Base-by-base conservation (phyloP, 441 rosid genomes). In the Raphanus hybrid region DNA sequence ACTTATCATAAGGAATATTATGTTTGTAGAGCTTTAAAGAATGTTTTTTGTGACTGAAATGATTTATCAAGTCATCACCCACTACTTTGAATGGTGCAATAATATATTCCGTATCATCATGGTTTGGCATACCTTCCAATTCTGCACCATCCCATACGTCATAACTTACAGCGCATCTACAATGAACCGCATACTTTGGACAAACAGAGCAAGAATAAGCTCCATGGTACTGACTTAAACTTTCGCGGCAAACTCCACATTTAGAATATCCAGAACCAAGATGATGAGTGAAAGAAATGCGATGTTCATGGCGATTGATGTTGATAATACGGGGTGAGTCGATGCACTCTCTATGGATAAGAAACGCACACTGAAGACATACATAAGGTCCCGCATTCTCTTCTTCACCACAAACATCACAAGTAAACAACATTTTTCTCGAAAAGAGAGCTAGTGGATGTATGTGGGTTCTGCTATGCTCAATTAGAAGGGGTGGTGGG, bases 341-440 rank as follows among this genome's bases (percentile, higher is more conserved):
- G 16, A 48, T 48, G 4, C 54, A 48, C 7, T n/a, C 16, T n/a
- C 16, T 5, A n/a, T 71, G 26, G 27, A 67, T 8, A 16, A 62
- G 0, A 29, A 74, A 69, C 14, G n/a, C 15, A 74, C 84, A 78
- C 4, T 26, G 1, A 12, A 67, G 20, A 79, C 88, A 43, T 43
- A 86, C 82, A 84, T 86, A 82, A 52, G 87, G 86, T 5, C 54
- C 54, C 54, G 7, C 54, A 2, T 1, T 58, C 55, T 73, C 83
- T 67, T 58, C 14, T 1, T 78, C 80, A 34, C 85, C 66, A 70
- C 88, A 88, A 45, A 81, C 69, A n/a, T 79, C 52, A 26, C 82
- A 79, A 57, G 34, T 60, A 63, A 39, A 69, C 1, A 0, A 0
- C 29, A 67, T 4, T 11, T 3, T 34, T 7, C 37, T 61, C 0